Evolutionary conservation across 305 asterid species (phyloP).

Genomic region (Solanum chacoense): DNA sequence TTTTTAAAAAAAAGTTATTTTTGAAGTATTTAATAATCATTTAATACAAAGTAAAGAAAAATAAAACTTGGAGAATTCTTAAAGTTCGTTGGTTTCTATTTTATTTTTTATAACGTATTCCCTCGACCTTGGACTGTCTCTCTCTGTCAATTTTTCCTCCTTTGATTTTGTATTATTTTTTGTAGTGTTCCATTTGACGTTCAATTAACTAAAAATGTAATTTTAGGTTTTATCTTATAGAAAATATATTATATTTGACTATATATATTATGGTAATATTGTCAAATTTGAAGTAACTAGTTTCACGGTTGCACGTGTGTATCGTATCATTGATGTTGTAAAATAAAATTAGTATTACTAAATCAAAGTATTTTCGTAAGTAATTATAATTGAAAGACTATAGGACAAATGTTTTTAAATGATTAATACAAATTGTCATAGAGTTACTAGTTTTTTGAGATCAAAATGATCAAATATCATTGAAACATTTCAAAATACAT

Average conservation of each 20-base stretch:
- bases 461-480: too few relatives aligned
- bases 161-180: not conserved
- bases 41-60: not conserved
- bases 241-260: too few relatives aligned
- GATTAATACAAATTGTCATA: not conserved
- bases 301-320: too few relatives aligned
- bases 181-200: not conserved
- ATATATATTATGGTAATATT: not conserved
- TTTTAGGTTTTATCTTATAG: not conserved
- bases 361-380: too few relatives aligned
- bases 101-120: not conserved
- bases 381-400: not conserved
- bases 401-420: too few relatives aligned
- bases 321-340: not conserved
- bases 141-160: not conserved
- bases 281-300: not conserved
- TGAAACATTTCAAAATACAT: too few relatives aligned
- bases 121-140: not conserved
- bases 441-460: not conserved
- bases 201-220: not conserved
- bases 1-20: too few relatives aligned
- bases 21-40: not conserved
- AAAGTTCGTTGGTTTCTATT: not conserved
- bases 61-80: too few relatives aligned
- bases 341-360: not conserved